These are phyloP conservation scores for Ogataea parapolymorpha DNA, from an alignment of 805 yeast species.

Conservation along the genomic window DNA sequence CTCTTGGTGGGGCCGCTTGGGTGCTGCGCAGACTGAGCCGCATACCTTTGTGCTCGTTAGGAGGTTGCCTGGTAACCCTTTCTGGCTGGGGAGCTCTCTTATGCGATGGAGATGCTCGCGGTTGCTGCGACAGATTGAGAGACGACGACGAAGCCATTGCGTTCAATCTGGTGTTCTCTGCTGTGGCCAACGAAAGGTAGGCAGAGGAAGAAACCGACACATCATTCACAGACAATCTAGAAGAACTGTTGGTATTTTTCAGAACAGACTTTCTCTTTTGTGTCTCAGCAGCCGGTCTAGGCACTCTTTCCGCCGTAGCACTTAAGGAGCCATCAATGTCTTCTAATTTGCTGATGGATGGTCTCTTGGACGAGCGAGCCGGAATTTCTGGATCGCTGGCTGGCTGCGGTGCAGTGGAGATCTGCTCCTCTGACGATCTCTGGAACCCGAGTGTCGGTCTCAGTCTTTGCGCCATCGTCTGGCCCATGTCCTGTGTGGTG, in stretches of 20 bases:
- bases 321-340: slow-evolving; percentile 18
- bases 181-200: slow-evolving; percentile 66
- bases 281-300: background rate
- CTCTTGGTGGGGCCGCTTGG: slow-evolving; percentile 1
- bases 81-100: slow-evolving; percentile 5
- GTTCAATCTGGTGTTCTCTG: slow-evolving; percentile 73
- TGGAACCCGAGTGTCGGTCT: slow-evolving; percentile 36
- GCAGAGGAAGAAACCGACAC: slow-evolving; percentile 55
- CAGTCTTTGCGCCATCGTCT: slow-evolving; percentile 45
- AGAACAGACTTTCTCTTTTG: slow-evolving; percentile 45
- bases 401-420: background rate
- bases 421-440: slow-evolving; percentile 8
- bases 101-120: slow-evolving; percentile 5
- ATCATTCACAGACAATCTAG: slow-evolving; percentile 18
- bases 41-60: slow-evolving; percentile 31
- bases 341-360: slow-evolving; percentile 3
- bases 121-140: slow-evolving; percentile 27
- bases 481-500: slow-evolving; percentile 10
- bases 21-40: slow-evolving; percentile 25
- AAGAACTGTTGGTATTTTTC: slow-evolving; percentile 32
- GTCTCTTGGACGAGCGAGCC: slow-evolving; percentile 6
- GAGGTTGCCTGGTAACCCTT: slow-evolving; percentile 7
- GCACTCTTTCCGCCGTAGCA: slow-evolving; percentile 6
- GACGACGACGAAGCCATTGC: slow-evolving; percentile 49
- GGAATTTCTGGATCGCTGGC: slow-evolving; percentile 25